Percentiles rank a stretch among this genome's conserved stretches.
Evolutionary conservation across 1,284 basidiomycete species (phyloP).

Genomic region (Boletellus deceptivus): DNA sequence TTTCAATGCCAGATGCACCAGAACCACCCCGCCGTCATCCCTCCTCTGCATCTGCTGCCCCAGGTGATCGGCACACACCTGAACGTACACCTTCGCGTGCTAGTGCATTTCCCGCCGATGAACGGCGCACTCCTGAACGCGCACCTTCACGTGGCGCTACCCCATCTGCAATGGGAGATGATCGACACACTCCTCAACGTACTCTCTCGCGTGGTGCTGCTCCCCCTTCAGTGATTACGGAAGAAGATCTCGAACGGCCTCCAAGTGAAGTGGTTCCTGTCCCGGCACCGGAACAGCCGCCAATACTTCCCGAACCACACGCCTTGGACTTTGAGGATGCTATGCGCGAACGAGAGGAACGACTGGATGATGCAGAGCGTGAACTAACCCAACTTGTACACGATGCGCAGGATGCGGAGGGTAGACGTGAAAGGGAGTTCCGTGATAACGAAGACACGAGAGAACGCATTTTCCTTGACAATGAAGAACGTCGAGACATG

Average conservation of each 20-base stretch:
- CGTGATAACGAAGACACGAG: conserved; percentile 62
- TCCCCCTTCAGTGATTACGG: conserved; percentile 13
- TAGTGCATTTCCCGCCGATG: conserved; percentile 9
- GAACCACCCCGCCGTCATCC: conserved; percentile 14
- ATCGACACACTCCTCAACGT: not conserved
- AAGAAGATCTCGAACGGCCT: conserved; percentile 18
- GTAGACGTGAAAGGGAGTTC: conserved; percentile 59
- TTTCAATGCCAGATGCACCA: conserved; percentile 6
- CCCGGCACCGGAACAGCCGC: conserved; percentile 15
- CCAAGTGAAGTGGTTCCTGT: conserved; percentile 30
- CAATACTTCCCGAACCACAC: conserved; percentile 2
- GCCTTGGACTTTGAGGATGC: conserved; percentile 42
- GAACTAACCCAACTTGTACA: conserved; percentile 46
- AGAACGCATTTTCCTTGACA: conserved; percentile 56
- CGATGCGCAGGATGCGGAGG: conserved; percentile 55
- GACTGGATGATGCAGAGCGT: conserved; percentile 53
- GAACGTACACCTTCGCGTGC: conserved; percentile 15
- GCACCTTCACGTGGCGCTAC: conserved; percentile 12
- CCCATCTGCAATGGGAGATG: conserved; percentile 1
- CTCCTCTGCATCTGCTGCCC: conserved; percentile 9
- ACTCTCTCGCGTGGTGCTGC: conserved; percentile 13
- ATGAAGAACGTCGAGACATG: conserved; percentile 53
- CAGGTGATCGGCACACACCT: conserved; percentile 2
- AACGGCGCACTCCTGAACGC: conserved; percentile 7
- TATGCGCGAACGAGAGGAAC: conserved; percentile 51